Percentiles rank a stretch among this genome's conserved stretches.
Evolutionary conservation across 805 yeast species (phyloP).

Genomic region (Metschnikowia matae): DNA sequence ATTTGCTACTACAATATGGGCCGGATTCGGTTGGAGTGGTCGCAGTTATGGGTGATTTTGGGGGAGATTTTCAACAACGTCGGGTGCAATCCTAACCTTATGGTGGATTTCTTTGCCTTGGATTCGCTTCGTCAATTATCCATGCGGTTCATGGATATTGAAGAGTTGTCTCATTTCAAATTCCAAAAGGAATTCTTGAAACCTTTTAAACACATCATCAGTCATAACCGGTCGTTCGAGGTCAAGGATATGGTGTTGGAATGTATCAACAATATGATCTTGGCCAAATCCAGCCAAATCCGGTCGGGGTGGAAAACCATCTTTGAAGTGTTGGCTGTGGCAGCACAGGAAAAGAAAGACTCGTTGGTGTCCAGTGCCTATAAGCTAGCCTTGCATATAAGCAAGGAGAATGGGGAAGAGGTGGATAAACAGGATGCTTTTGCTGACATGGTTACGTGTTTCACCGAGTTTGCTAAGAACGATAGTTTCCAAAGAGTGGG

Average conservation of each 20-base stretch:
- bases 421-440: constrained; percentile 69
- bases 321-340: constrained; percentile 69
- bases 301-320: constrained; percentile 95
- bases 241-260: constrained; percentile 88
- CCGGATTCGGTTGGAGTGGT: constrained; percentile 94
- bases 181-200: constrained; percentile 91
- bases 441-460: constrained; percentile 63
- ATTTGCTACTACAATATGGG: constrained; percentile 97
- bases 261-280: constrained; percentile 80
- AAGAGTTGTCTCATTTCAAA: constrained; percentile 91
- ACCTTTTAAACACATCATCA: constrained; percentile 80
- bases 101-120: constrained; percentile 83
- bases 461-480: constrained; percentile 81
- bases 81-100: constrained; percentile 72
- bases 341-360: constrained; percentile 61
- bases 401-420: constrained; percentile 55
- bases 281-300: constrained; percentile 66
- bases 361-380: constrained; percentile 60
- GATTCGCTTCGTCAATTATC: constrained; percentile 92
- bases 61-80: constrained; percentile 83
- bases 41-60: constrained; percentile 91
- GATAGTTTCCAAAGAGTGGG: constrained; percentile 76
- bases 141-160: constrained; percentile 87
- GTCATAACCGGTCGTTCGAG: constrained; percentile 59
- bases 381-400: constrained; percentile 58